phyloP scores from a whole-genome alignment of 768 basidiomycete genomes.

The Agrocybe chaxingu region DNA sequence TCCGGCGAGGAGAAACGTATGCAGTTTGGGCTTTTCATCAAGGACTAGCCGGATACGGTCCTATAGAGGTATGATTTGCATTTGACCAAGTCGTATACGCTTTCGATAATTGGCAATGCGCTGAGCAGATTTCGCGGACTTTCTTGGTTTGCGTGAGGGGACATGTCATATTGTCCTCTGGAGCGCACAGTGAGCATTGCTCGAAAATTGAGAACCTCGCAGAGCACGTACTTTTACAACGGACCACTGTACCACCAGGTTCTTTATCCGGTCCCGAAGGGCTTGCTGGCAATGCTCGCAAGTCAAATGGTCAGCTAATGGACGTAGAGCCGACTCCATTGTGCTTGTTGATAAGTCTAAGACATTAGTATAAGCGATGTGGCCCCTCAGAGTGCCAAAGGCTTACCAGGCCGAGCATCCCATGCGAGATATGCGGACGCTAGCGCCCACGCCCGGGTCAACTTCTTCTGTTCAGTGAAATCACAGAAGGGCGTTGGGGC shows the following conservation, averaged over 20 bases:
- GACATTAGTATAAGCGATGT: slow-evolving; percentile 10
- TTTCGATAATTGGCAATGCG: too few species aligned
- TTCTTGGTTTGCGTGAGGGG: too few species aligned
- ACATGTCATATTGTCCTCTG: slow-evolving; percentile 55
- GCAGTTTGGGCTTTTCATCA: too few species aligned
- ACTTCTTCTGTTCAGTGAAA: slow-evolving; percentile 72
- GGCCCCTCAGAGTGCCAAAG: background rate
- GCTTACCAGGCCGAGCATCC: slow-evolving; percentile 76
- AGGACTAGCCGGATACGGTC: too few species aligned
- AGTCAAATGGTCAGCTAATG: slow-evolving; percentile 63
- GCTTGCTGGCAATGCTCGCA: slow-evolving; percentile 68
- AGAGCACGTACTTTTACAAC: slow-evolving; percentile 59
- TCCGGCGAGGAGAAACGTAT: too few species aligned
- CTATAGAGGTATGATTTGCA: too few species aligned
- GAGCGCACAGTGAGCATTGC: slow-evolving; percentile 4
- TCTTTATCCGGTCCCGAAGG: slow-evolving; percentile 64
- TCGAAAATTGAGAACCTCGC: background rate
- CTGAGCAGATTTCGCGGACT: too few species aligned
- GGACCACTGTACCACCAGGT: slow-evolving; percentile 73
- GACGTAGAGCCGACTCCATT: slow-evolving; percentile 70
- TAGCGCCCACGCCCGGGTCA: slow-evolving; percentile 79
- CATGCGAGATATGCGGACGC: slow-evolving; percentile 82
- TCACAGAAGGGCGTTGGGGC: slow-evolving; percentile 68
- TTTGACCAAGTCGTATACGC: too few species aligned
- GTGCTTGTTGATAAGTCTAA: slow-evolving; percentile 70